phyloP scores from a whole-genome alignment of 805 yeast species.

The Candida methanosorbosa region DNA sequence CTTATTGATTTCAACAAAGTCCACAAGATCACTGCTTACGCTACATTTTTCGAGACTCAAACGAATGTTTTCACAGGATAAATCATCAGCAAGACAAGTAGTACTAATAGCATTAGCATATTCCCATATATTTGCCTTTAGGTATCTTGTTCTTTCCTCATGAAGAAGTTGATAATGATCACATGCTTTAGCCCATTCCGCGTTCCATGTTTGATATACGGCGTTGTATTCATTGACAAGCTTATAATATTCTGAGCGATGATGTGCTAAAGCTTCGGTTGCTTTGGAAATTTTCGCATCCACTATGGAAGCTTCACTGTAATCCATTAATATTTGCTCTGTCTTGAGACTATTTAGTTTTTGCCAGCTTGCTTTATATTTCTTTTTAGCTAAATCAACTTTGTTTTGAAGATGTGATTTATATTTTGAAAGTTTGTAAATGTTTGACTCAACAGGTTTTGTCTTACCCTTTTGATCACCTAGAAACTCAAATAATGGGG shows the following conservation, averaged over 20 bases:
- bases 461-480: conserved; percentile 42
- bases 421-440: conserved; percentile 44
- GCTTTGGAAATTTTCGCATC: conserved; percentile 46
- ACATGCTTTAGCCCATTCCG: conserved; percentile 64
- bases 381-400: conserved; percentile 30
- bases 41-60: conserved; percentile 60
- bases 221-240: conserved; percentile 45
- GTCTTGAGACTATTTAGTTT: conserved; percentile 52
- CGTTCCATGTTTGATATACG: conserved; percentile 52
- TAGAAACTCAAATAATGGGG: conserved; percentile 45
- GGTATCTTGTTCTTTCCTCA: conserved; percentile 59
- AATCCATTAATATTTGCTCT: conserved; percentile 60
- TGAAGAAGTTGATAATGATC: conserved; percentile 60
- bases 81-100: conserved; percentile 72
- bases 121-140: conserved; percentile 69
- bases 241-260: conserved; percentile 49
- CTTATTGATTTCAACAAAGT: conserved; percentile 44
- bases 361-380: conserved; percentile 50
- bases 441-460: conserved; percentile 47
- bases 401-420: conserved; percentile 29
- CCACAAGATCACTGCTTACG: conserved; percentile 46
- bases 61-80: conserved; percentile 64
- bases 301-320: conserved; percentile 58
- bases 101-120: conserved; percentile 68
- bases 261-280: conserved; percentile 29